Conservation (phyloP, 176 grass and related monocot genomes). For the Poa annua region DNA sequence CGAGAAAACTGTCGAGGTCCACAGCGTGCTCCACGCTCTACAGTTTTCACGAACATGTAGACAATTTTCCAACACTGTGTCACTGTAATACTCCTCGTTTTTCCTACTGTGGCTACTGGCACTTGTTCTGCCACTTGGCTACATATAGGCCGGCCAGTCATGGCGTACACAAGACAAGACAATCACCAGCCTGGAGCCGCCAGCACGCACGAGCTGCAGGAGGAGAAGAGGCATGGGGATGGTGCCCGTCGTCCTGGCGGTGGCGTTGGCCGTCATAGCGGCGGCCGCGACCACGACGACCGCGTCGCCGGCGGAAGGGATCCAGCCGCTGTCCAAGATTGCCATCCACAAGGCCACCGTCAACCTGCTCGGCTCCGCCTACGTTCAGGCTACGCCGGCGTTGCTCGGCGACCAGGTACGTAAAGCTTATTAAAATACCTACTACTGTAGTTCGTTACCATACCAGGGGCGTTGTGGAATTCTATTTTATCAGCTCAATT, state of each 20-base stretch:
- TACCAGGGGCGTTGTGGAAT: too few species aligned
- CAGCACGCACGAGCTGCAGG: neutral
- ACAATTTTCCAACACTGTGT: too few species aligned
- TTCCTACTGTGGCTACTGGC: too few species aligned
- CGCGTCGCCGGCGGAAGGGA: constrained; percentile 37
- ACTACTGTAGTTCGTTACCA: neutral
- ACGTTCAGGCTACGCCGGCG: constrained; percentile 53
- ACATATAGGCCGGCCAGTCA: constrained; percentile 9
- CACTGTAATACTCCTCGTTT: neutral
- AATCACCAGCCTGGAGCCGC: neutral
- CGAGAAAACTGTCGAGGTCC: too few species aligned
- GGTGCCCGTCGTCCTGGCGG: neutral
- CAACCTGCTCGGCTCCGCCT: constrained; percentile 46
- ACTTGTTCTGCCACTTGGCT: neutral
- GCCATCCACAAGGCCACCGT: constrained; percentile 61
- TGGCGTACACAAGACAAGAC: neutral
- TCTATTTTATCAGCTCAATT: neutral
- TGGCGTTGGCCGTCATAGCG: neutral
- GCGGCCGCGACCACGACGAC: neutral
- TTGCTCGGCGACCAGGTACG: constrained; percentile 68
- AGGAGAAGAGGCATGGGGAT: neutral
- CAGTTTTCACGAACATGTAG: too few species aligned
- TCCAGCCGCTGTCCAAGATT: constrained; percentile 82
- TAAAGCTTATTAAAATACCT: neutral
- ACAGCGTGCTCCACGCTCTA: too few species aligned